Base-by-base conservation (phyloP, 768 basidiomycete species). In the Russula sp. region DNA sequence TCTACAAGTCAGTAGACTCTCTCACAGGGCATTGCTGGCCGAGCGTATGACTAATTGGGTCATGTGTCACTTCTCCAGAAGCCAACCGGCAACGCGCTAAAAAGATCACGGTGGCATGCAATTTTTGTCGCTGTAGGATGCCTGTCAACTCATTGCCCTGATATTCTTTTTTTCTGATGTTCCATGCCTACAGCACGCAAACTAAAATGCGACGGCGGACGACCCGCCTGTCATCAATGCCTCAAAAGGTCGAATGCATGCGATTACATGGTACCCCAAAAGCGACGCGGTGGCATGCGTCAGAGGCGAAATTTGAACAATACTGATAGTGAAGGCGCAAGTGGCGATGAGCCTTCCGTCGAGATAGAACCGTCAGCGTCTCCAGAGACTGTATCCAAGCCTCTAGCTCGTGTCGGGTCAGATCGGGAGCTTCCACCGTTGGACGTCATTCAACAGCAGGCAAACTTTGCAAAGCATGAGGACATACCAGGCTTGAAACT, bases 31-130 rank as follows among this genome's bases (percentile, higher is more conserved):
- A 10, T 57, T 30, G 59, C 44, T 34, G 26, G 22, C 32, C 55
- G 30, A 55, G 42, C 57, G 62, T 62, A 68, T 68, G 44, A 67
- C 64, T 69, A 38, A 71, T 64, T 60, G 66, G 40, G 63, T 66
- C 64, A n/a, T 64, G 54, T n/a, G 13, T 36, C 36, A 9, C 58
- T 64, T 62, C 44, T 63, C 60, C 69, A 85, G 85, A 80, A 73
- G 82, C 84, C 38, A 79, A 80, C 66, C 87, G 87, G 69, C 83
- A 83, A 69, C 82, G 89, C 62, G 83, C 86, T 59, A 92, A 91
- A 79, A 92, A 93, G 76, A 92, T 92, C 59, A 90, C 88, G 24
- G 90, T 92, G 51, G 91, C 91, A 44, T 93, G 91, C 78, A 92
- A 93, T 75, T 93, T 93, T 74, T 93, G 91, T 78, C 87, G 91